Conservation (phyloP, 768 basidiomycete species). For the Mycena maculata region DNA sequence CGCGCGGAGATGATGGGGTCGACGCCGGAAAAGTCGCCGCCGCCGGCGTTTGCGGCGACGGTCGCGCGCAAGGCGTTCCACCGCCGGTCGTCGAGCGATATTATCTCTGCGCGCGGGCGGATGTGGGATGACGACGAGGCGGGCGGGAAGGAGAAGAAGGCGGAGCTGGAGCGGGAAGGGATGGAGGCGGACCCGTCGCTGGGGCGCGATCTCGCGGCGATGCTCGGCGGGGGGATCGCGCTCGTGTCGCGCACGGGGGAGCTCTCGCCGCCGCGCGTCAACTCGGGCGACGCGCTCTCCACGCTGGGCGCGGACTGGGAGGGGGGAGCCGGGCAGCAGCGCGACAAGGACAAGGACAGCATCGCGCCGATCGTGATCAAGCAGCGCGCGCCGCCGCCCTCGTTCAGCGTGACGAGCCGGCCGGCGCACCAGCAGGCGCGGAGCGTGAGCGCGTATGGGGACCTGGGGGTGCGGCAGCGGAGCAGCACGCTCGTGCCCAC, state of each 20-base stretch:
- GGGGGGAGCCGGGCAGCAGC: constrained; percentile 23
- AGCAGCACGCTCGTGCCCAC: constrained; percentile 55
- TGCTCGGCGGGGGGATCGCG: constrained; percentile 57
- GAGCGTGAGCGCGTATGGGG: constrained; percentile 17
- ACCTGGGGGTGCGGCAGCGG: constrained; percentile 44
- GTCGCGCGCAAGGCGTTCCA: constrained; percentile 31
- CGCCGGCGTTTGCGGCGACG: constrained; percentile 6
- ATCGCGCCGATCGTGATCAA: constrained; percentile 71
- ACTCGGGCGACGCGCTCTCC: background rate
- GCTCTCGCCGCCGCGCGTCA: constrained; percentile 10
- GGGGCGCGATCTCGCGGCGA: constrained; percentile 54
- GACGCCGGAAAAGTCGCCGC: background rate
- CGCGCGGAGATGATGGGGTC: constrained; percentile 4
- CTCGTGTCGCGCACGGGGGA: constrained; percentile 48
- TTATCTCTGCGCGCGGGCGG: constrained; percentile 12
- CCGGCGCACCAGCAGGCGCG: constrained; percentile 51
- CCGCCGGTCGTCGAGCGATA: constrained; percentile 38
- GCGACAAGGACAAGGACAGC: constrained; percentile 35
- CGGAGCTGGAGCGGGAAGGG: constrained; percentile 28
- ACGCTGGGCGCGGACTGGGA: constrained; percentile 10
- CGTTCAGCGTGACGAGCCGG: constrained; percentile 73
- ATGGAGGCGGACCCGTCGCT: constrained; percentile 48
- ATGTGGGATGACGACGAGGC: constrained; percentile 21
- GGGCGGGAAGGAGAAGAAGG: constrained; percentile 10
- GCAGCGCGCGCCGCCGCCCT: constrained; percentile 62